Base-by-base conservation (phyloP, 2,329 filamentous ascomycete genomes). In the Sporothrix pallida region DNA sequence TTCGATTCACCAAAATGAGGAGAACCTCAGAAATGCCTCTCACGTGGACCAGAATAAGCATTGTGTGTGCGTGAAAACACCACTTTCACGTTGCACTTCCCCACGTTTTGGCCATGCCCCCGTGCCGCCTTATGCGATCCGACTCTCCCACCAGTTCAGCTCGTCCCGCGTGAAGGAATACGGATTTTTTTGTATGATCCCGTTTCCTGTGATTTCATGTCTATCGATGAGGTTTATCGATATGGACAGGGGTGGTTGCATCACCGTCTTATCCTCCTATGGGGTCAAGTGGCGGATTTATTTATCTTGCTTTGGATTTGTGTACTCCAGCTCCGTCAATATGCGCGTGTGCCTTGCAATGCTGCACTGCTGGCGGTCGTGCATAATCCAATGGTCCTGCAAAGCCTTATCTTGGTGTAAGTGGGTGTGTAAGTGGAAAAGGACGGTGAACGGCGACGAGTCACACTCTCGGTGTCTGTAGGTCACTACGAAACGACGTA, bases 321-420 rank as follows among this genome's bases (percentile, higher is more conserved):
- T 63, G 58, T 63, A n/a, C 2, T 10, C 58, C 6, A 37, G 31
- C 31, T 37, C 31, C 31, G 31, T 37, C 31, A 37, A n/a, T 15
- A 62, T 42, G 8, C 7, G 6, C 58, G 17, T 52, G 50, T 48
- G 20, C 42, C 23, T n/a, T 46, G 23, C 10, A 17, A 8, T 50
- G 42, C 58, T 44, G 44, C 42, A 17, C 37, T 20, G 44, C 8
- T 50, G 56, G 23, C 44, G n/a, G 46, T 31, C 69, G 44, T 73
- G 72, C 72, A 71, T 74, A 71, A 56, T 48, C 72, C 73, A 73
- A 72, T 74, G 67, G 71, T 58, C 67, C 73, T 46, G 46, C 72
- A 71, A 71, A 67, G 68, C 58, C 71, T 74, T 74, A 74, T 74
- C 73, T 73, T 62, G 23, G 60, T 68, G 62, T 72, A 72, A 69